Percentiles rank a stretch among this genome's conserved stretches.
Conservation (phyloP, 495 filamentous ascomycete genomes). For the Cryomyces minteri region DNA sequence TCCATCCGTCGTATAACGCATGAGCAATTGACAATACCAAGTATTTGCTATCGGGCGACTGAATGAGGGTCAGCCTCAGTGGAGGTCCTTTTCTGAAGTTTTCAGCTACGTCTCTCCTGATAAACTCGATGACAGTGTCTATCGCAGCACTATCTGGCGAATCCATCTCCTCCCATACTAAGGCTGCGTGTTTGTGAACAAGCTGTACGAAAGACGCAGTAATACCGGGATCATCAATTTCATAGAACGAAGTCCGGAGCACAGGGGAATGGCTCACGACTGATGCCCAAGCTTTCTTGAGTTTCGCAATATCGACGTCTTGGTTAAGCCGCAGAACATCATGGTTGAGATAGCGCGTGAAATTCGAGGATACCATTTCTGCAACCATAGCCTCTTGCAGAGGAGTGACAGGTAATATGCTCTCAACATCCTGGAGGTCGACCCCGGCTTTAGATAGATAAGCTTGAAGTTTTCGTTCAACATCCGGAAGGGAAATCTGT, state of each 20-base stretch:
- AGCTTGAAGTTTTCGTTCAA: neutral
- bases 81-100: neutral
- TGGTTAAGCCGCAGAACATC: constrained; percentile 38
- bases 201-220: constrained; percentile 44
- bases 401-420: constrained; percentile 45
- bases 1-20: constrained; percentile 66
- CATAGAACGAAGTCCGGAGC: constrained; percentile 52
- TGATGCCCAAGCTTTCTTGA: constrained; percentile 40
- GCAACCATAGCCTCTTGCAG: constrained; percentile 72
- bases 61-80: constrained; percentile 16
- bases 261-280: constrained; percentile 45
- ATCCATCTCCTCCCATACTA: constrained; percentile 5
- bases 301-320: constrained; percentile 27
- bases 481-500: constrained; percentile 3
- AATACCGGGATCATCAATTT: constrained; percentile 36
- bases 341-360: constrained; percentile 61
- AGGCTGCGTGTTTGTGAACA: constrained; percentile 21
- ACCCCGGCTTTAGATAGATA: neutral
- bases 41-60: constrained; percentile 17
- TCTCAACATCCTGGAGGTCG: constrained; percentile 22
- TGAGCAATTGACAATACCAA: constrained; percentile 57
- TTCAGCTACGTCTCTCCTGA: constrained; percentile 6
- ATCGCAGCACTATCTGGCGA: constrained; percentile 3
- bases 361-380: constrained; percentile 48
- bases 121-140: constrained; percentile 5